Evolutionary conservation across 108 stramenopile species (phyloP).

Genomic region (Asterionellopsis glacialis): DNA sequence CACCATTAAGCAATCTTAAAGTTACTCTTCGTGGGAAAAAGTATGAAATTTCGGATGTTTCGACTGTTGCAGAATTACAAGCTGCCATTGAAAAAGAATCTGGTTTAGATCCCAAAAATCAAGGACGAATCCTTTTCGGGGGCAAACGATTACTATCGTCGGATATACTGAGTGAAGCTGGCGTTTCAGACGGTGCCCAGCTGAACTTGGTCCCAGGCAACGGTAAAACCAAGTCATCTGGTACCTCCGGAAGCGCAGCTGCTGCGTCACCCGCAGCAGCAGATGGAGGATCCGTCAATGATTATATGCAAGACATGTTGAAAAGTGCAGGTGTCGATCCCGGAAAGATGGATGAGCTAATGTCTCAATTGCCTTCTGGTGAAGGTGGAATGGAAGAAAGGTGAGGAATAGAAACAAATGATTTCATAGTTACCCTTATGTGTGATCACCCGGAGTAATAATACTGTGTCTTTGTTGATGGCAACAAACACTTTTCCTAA

Average conservation of each 20-base stretch:
- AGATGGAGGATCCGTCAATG: constrained; percentile 4
- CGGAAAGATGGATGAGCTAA: constrained; percentile 40
- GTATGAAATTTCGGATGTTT: constrained; percentile 42
- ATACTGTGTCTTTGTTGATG: constrained; percentile 8
- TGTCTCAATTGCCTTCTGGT: constrained; percentile 38
- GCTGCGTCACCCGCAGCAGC: neutral
- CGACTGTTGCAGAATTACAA: constrained; percentile 45
- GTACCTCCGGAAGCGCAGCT: neutral
- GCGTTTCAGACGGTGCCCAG: constrained; percentile 44
- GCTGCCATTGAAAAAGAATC: constrained; percentile 23
- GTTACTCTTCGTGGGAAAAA: constrained; percentile 58
- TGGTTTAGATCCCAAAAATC: constrained; percentile 30
- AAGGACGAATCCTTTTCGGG: constrained; percentile 44
- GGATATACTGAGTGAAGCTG: constrained; percentile 33
- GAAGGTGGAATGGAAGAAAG: constrained; percentile 9
- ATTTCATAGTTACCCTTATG: no score
- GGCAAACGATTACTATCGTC: constrained; percentile 33
- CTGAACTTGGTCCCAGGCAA: constrained; percentile 52
- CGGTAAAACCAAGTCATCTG: neutral
- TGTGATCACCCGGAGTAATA: constrained; percentile 16
- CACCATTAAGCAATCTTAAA: constrained; percentile 31
- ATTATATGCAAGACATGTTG: constrained; percentile 32
- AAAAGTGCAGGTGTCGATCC: constrained; percentile 41
- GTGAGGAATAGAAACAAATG: neutral
- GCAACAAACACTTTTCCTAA: no score